phyloP scores from a whole-genome alignment of 2,329 filamentous ascomycete genomes.

The Xylariomycetidae sp. region DNA sequence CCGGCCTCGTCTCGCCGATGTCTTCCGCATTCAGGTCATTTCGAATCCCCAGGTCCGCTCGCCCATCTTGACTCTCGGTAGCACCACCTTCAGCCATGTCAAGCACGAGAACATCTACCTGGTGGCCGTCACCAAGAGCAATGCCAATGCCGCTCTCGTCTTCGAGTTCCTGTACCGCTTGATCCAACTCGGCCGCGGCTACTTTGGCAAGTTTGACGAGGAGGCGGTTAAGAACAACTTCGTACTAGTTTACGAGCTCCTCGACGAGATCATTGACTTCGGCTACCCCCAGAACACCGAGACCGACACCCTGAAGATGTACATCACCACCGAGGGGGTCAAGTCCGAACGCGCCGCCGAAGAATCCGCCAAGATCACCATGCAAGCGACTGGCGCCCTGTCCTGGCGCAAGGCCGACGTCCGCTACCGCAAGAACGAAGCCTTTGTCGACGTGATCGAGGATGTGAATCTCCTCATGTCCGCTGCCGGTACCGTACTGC shows the following conservation, averaged over 20 bases:
- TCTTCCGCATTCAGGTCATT: slow-evolving; percentile 99
- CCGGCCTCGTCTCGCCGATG: slow-evolving; percentile 91
- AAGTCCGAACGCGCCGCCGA: slow-evolving; percentile 82
- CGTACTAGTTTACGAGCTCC: slow-evolving; percentile 92
- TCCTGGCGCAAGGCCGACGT: slow-evolving; percentile 97
- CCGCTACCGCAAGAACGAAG: slow-evolving; percentile 99
- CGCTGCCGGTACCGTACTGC: slow-evolving; percentile 88
- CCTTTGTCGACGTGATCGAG: slow-evolving; percentile 98
- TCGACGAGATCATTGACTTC: slow-evolving; percentile 98
- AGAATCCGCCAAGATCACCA: slow-evolving; percentile 96
- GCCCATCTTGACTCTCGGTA: slow-evolving; percentile 92
- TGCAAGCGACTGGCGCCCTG: slow-evolving; percentile 95
- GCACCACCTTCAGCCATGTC: slow-evolving; percentile 98
- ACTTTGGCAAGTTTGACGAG: slow-evolving; percentile 99
- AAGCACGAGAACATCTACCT: slow-evolving; percentile 99
- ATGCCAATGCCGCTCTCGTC: slow-evolving; percentile 94
- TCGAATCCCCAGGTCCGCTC: slow-evolving; percentile 96
- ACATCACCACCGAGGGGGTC: slow-evolving; percentile 98
- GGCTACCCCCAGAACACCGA: slow-evolving; percentile 99
- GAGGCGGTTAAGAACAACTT: slow-evolving; percentile 99
- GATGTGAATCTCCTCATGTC: slow-evolving; percentile 99
- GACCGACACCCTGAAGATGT: slow-evolving; percentile 98
- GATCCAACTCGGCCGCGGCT: slow-evolving; percentile 83
- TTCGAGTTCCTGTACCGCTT: slow-evolving; percentile 97
- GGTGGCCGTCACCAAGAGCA: slow-evolving; percentile 96